Base-by-base conservation (phyloP, 2,329 filamentous ascomycete genomes). In the Phaeosphaeria sp. region DNA sequence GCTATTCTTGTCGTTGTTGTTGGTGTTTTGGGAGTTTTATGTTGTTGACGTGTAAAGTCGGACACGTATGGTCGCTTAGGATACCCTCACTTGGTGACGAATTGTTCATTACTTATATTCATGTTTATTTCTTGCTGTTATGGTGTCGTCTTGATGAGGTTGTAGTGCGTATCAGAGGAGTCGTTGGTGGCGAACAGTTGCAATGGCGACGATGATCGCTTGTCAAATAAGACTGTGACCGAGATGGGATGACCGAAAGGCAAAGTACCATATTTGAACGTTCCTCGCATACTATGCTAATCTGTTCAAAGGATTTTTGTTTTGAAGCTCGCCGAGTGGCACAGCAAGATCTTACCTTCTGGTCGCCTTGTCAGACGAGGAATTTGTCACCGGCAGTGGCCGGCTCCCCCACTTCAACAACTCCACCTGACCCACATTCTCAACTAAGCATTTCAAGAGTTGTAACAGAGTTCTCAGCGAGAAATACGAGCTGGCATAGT, bases 81-180 rank as follows among this genome's bases (percentile, higher is more conserved):
- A 53, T 53, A 53, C 44, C 51, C 30, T 53, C 51, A 30, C 36
- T 50, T 50, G 15, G 13, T n/a, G 33, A 42, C 15, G 9, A 47
- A 18, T n/a, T 36, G 47, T 49, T 17, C 17, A 36, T 33, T 27
- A 25, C 11, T n/a, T 47, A 4, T 18, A 27, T 18, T 30, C 45
- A 24, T 45, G 43, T 15, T 5, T 39, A 3, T 39, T 3, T 39
- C 2, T 39, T 15, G 17, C 15, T 39, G 36, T 15, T 39, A 7
- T 39, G 42, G 17, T 44, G 21, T 44, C 18, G 6, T 22, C 18
- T 44, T 20, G 40, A 18, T 18, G 40, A 20, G 3, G 8, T 18
- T 4, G 3, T 44, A 18, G 11, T 44, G 42, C 22, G 18, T n/a
- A 5, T 15, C 6, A 8, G 36, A 39, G 6, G 36, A 6, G 1